These are phyloP conservation scores for Delonix regia DNA, from an alignment of 306 rosid genomes.

Conservation along the genomic window DNA sequence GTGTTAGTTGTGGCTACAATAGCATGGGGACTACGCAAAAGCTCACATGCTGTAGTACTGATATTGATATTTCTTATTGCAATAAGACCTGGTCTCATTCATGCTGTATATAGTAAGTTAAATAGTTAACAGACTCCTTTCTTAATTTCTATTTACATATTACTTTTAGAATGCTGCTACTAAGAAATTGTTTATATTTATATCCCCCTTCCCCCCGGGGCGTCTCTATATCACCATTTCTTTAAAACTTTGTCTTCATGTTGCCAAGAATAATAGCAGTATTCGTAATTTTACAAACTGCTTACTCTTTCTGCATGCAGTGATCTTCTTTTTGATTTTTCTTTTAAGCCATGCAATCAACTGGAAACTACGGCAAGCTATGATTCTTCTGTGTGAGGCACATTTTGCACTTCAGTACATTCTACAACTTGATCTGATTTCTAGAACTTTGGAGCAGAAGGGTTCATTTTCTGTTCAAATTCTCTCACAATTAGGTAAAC, in stretches of 20 bases:
- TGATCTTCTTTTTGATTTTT: slow-evolving; percentile 84
- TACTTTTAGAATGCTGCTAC: slow-evolving; percentile 19
- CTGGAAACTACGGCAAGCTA: slow-evolving; percentile 68
- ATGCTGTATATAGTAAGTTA: slow-evolving; percentile 80
- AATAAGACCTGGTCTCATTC: slow-evolving; percentile 86
- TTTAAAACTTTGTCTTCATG: slow-evolving; percentile 25
- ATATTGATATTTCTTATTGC: slow-evolving; percentile 82
- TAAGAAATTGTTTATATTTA: slow-evolving; percentile 26
- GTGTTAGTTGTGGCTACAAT: slow-evolving; percentile 80
- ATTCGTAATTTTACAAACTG: slow-evolving; percentile 36
- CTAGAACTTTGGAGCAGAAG: slow-evolving; percentile 59
- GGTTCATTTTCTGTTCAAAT: slow-evolving; percentile 67
- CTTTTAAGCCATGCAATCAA: slow-evolving; percentile 71
- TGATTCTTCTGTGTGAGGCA: slow-evolving; percentile 82
- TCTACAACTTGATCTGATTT: slow-evolving; percentile 56
- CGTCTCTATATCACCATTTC: slow-evolving; percentile 7
- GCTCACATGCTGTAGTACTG: slow-evolving; percentile 73
- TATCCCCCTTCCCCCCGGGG: not conserved
- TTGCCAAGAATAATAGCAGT: slow-evolving; percentile 18
- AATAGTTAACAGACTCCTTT: slow-evolving; percentile 16
- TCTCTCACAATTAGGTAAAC: slow-evolving; percentile 75
- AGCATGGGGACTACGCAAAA: slow-evolving; percentile 88
- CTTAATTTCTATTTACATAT: slow-evolving; percentile 10
- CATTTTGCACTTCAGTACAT: slow-evolving; percentile 81
- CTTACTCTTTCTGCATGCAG: slow-evolving; percentile 54